Evolutionary conservation across 345 rosid genomes (phyloP), one percentile per base, ranked within the genome.

Genomic region (Eucalyptus virginea): DNA sequence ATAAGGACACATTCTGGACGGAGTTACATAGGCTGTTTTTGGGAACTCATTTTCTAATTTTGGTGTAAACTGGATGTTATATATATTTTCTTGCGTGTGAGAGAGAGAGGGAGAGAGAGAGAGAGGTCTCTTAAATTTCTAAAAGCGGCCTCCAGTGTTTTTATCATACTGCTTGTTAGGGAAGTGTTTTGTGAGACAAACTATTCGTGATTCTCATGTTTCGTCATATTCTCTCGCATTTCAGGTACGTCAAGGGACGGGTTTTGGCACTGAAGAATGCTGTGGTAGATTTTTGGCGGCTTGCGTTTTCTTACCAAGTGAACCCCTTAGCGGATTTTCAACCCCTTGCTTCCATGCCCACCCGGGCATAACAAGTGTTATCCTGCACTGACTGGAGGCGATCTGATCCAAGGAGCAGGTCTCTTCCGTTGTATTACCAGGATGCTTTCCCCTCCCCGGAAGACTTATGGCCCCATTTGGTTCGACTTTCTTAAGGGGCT

Each of bases 261-360:
- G 89, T 91, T 88, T 87, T 89, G 65, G 91, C 92, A 17, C 40
- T 92, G 44, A 96, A 93, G 93, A 96, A 95, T 88, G 94, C 95
- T 56, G 51, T 97, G 89, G 89, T 92, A 69, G 99, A 98, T 89
- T 93, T 97, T 86, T 98, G 99, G 99, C 94, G 92, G 91, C 99
- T 97, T 49, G 96, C 98, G 87, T 97, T 98, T 90, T 96, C 99
- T 37, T 96, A 95, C 92, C 99, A 98, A 88, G 96, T 96, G 88
- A 98, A 97, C 80, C 99, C 99, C 85, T 95, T 98, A 86, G 99
- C 98, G 87, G 98, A 97, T 34, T 94, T 96, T 90, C 98, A 95
- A 88, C 92, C 99, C 88, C 51, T 81, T 17, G 89, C 89, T 83
- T 87, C 92, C 47, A 77, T 77, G 85, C 85, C 85, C 3, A 8